phyloP scores from a whole-genome alignment of 208 protist species.

The Wallacemonas sp. region DNA sequence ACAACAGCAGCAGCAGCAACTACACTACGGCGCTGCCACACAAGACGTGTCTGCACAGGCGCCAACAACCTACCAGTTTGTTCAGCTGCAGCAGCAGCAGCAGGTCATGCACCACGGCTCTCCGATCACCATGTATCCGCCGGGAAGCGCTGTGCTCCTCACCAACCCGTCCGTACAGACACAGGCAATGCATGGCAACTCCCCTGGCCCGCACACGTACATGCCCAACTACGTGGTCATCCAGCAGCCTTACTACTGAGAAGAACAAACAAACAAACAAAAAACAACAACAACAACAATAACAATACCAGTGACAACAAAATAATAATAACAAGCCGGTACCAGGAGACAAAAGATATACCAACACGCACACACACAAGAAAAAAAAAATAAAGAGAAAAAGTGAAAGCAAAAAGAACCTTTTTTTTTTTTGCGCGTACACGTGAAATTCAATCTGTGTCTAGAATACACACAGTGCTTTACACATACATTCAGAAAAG shows the following conservation, averaged over 20 bases:
- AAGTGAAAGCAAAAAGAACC: background rate
- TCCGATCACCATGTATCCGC: slow-evolving; percentile 9
- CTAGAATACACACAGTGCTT: too few relatives aligned
- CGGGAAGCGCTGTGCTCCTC: background rate
- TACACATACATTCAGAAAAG: too few relatives aligned
- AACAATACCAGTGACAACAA: background rate
- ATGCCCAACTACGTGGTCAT: too few relatives aligned
- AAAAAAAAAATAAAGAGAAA: background rate
- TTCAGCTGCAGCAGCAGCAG: slow-evolving; percentile 12
- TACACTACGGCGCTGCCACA: too few relatives aligned
- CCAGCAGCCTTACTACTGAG: too few relatives aligned
- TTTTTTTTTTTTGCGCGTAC: slow-evolving; percentile 19
- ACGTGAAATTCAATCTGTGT: too few relatives aligned
- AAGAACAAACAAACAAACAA: slow-evolving; percentile 16
- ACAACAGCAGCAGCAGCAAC: background rate
- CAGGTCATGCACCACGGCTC: slow-evolving; percentile 4
- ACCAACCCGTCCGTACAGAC: background rate
- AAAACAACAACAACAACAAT: slow-evolving; percentile 6
- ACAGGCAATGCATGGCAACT: background rate
- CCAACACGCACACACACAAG: slow-evolving; percentile 7
- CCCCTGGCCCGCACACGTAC: slow-evolving; percentile 1
- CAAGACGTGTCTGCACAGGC: too few relatives aligned
- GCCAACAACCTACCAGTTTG: background rate
- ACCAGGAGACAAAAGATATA: slow-evolving; percentile 12
- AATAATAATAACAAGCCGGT: too few relatives aligned